Percentiles rank a stretch among this genome's conserved stretches.
phyloP scores from a whole-genome alignment of 768 basidiomycete species.

The Piloderma croceum region DNA sequence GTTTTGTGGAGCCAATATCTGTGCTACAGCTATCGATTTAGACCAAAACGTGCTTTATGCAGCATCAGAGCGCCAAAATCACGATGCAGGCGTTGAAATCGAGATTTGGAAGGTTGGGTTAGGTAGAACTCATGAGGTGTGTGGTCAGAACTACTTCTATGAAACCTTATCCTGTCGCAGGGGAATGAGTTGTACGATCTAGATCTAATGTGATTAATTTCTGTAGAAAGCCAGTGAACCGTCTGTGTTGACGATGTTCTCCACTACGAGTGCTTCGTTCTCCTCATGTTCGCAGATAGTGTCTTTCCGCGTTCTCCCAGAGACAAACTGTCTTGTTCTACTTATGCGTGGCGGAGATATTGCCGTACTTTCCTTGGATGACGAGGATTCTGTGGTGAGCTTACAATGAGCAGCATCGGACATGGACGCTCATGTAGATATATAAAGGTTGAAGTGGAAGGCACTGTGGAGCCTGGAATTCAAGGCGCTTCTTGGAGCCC shows the following conservation, averaged over 20 bases:
- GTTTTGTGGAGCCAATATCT: slow-evolving; percentile 32
- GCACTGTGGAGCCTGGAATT: slow-evolving; percentile 82
- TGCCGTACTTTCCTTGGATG: slow-evolving; percentile 53
- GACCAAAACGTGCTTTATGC: slow-evolving; percentile 58
- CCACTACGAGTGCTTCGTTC: slow-evolving; percentile 18
- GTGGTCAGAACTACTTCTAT: too few species aligned
- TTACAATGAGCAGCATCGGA: background rate
- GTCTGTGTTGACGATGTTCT: background rate
- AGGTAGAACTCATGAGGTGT: slow-evolving; percentile 1
- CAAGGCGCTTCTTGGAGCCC: slow-evolving; percentile 84
- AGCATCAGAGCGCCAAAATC: slow-evolving; percentile 44
- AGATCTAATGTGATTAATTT: too few species aligned
- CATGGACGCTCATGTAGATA: slow-evolving; percentile 14
- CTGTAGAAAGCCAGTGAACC: too few species aligned
- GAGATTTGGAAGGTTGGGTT: slow-evolving; percentile 47
- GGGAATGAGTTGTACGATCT: too few species aligned
- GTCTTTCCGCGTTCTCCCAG: slow-evolving; percentile 64
- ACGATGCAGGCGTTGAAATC: slow-evolving; percentile 49
- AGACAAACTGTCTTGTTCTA: slow-evolving; percentile 58
- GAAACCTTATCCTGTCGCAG: too few species aligned
- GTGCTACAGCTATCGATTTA: slow-evolving; percentile 51
- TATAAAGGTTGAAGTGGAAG: slow-evolving; percentile 72
- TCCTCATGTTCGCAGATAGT: slow-evolving; percentile 43
- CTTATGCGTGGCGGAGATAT: slow-evolving; percentile 83
- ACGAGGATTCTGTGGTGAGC: slow-evolving; percentile 42